A percentile compares a stretch with the other conserved stretches of the same genome.
phyloP scores from a whole-genome alignment of 1,139 yeast species.

The Debaryomyces sp. region DNA sequence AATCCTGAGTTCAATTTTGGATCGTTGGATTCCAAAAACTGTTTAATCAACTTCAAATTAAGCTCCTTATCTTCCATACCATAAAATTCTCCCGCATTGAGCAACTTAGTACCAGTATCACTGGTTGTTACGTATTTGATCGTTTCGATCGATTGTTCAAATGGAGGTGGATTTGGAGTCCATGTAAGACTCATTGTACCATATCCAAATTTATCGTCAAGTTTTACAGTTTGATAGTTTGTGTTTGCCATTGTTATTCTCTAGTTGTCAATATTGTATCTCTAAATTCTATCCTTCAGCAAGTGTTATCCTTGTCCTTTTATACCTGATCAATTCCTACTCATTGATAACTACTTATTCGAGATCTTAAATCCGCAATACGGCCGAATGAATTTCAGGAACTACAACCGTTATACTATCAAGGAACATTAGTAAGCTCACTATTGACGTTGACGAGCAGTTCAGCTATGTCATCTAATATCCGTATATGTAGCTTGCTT shows the following conservation, averaged over 20 bases:
- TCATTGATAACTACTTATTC: neutral
- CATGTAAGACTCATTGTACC: conserved; percentile 71
- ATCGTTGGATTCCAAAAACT: conserved; percentile 53
- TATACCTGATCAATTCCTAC: neutral
- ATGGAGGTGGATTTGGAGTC: conserved; percentile 47
- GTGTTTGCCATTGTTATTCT: neutral
- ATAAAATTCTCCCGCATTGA: conserved; percentile 82
- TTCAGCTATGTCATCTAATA: neutral
- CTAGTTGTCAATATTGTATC: neutral
- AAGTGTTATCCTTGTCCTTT: neutral
- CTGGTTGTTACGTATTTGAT: conserved; percentile 46
- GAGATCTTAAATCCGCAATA: neutral
- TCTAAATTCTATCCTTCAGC: neutral
- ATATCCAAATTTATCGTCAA: conserved; percentile 47
- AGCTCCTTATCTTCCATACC: conserved; percentile 52
- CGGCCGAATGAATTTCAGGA: neutral
- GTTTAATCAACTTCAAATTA: conserved; percentile 56
- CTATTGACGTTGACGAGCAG: too few species aligned
- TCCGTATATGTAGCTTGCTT: neutral
- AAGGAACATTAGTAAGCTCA: neutral
- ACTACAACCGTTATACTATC: neutral
- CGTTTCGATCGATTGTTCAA: conserved; percentile 48
- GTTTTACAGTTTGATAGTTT: conserved; percentile 18
- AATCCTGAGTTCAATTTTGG: conserved; percentile 55
- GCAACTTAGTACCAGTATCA: conserved; percentile 53